Evolutionary conservation across 345 rosid species (phyloP), one percentile per base, ranked within the genome.

Genomic region (Excoecaria agallocha): DNA sequence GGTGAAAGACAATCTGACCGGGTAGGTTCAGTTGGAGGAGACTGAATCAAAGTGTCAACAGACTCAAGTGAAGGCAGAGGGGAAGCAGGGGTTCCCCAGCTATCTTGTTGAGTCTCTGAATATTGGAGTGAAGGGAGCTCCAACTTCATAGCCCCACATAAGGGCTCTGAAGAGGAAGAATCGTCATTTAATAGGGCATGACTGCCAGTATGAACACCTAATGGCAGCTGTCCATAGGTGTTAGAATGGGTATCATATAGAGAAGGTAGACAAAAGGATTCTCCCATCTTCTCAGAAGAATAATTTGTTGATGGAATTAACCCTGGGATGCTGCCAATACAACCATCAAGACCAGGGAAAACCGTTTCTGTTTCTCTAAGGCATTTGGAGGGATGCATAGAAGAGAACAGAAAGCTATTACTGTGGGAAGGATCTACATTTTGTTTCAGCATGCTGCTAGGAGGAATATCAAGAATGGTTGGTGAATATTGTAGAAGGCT

Each of bases 71-170:
- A 83, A 81, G 87, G 86, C 75, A 88, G 90, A 39, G 90, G 83
- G 73, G 89, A 84, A 35, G 24, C 24, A 35, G 71, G 59, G 61
- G 83, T 68, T 75, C 83, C 91, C 96, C 97, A 89, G 87, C 88
- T 87, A 77, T 89, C 86, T 66, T 91, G 86, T 67, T 88, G 87
- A 77, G 88, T 80, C 81, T 92, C 98, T 77, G 91, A 70, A 89
- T 88, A 88, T 96, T 96, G 99, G 98, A 96, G 96, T 91, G 99
- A 96, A 96, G 98, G 98, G 99, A 96, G 98, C 98, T 96, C 99
- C 93, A 85, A 86, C 98, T 96, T 93, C 98, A 90, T 81, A 79
- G 97, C 89, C 93, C 81, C 93, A 10, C 80, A 76, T 24, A 67
- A 54, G 78, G 96, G 92, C 89, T 83, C 89, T 71, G 96, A 95